Base-by-base conservation (phyloP, 2,329 filamentous ascomycete species). In the Alternaria angustiovoidea region DNA sequence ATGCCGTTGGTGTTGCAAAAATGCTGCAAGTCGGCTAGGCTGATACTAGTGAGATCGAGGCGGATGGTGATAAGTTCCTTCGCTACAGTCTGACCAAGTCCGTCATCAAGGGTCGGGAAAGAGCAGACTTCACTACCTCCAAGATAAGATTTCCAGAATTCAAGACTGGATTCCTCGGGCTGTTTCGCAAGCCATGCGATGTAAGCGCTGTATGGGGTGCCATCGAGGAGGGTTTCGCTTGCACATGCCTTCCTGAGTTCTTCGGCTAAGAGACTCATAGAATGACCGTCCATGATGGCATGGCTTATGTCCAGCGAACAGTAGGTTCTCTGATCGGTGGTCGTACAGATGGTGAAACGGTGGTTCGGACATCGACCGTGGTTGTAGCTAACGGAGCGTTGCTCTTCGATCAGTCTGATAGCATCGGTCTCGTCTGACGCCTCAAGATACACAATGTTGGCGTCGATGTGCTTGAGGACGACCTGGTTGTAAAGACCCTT, bases 1-100 rank as follows among this genome's bases (percentile, higher is more conserved):
- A 85, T 73, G 4, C 80, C 80, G 48, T 79, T 71, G 7, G 71
- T 65, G 39, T 81, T 79, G 61, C 83, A 85, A 61, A 78, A 73
- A 8, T 63, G 46, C 58, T 75, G 72, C 11, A 76, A 51, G 49
- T 75, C 72, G 14, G 66, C 55, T 18, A 75, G 61, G 34, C 67
- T 68, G 36, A 75, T 63, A 24, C 60, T 71, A 1, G 66, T 68
- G 43, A 75, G 67, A 44, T 75, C 69, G 46, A 77, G 57, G 7
- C 71, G 67, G 18, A 77, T 71, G 1, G 74, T 72, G 7, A 63
- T 57, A 7, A 77, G 57, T 30, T 67, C 52, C 51, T 69, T 74
- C 12, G 71, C 62, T 11, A 56, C 55, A 2, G 52, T 36, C 16
- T 56, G 47, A 8, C 59, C 49, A 6, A 61, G 30, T 8, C 69